Percentiles rank a stretch among this genome's conserved stretches.
Conservation (phyloP, 192 early-diverging fungal genomes). For the Linnemannia exigua region DNA sequence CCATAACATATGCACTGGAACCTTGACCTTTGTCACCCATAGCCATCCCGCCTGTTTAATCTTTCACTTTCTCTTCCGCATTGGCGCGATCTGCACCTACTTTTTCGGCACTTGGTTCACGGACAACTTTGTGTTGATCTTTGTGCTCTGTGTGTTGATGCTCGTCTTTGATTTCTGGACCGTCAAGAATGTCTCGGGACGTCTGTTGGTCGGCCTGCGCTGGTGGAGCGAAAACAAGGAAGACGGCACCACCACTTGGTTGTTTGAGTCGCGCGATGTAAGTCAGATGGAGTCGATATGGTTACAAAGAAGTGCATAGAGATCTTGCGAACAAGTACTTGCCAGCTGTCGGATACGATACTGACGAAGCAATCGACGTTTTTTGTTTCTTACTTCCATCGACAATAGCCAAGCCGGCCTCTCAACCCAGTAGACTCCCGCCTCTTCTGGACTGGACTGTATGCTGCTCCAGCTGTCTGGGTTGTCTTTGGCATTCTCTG, state of each 20-base stretch:
- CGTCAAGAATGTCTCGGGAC: conserved; percentile 98
- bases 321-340: too few relatives aligned
- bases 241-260: conserved; percentile 96
- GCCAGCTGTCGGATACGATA: not conserved
- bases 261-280: conserved; percentile 95
- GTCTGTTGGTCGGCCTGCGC: conserved; percentile 96
- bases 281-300: too few relatives aligned
- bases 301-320: too few relatives aligned
- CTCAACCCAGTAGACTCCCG: conserved; percentile 90
- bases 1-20: not conserved
- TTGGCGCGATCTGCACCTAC: conserved; percentile 86
- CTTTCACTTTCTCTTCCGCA: conserved; percentile 92
- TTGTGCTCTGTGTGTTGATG: conserved; percentile 92
- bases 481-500: conserved; percentile 81
- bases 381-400: not conserved
- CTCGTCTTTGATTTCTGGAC: conserved; percentile 99
- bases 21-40: not conserved
- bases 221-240: conserved; percentile 99
- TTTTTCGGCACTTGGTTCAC: conserved; percentile 88
- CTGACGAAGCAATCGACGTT: not conserved
- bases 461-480: conserved; percentile 90
- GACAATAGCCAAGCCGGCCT: conserved; percentile 70
- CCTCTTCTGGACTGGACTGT: conserved; percentile 95
- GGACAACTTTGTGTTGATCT: conserved; percentile 88
- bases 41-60: conserved; percentile 93